phyloP scores from a whole-genome alignment of 345 rosid genomes.

The Theobroma cacao region DNA sequence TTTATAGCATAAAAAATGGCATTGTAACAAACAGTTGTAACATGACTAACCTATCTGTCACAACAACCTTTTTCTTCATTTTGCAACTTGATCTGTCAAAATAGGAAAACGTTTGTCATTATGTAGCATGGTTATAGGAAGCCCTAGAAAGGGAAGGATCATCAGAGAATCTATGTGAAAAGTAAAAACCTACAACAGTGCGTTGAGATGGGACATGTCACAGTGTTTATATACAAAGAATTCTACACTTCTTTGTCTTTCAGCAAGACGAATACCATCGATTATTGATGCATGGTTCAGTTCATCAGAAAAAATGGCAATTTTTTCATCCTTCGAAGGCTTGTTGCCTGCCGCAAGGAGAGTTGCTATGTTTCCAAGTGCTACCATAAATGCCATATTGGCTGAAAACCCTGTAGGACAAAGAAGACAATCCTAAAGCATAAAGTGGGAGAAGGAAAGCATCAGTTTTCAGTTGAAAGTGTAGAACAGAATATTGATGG shows the following conservation, averaged over 20 bases:
- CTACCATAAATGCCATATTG: conserved; percentile 92
- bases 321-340: conserved; percentile 49
- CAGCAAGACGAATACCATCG: conserved; percentile 92
- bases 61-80: conserved; percentile 80
- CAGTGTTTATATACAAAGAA: conserved; percentile 72
- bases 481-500: background rate
- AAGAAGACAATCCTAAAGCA: conserved; percentile 85
- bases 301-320: conserved; percentile 91
- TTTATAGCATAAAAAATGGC: background rate
- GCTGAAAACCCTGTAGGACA: conserved; percentile 98
- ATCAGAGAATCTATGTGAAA: conserved; percentile 9
- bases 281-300: conserved; percentile 96
- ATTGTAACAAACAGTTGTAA: background rate
- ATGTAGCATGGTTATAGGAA: conserved; percentile 17
- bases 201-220: conserved; percentile 74
- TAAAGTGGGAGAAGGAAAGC: conserved; percentile 25
- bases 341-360: conserved; percentile 48
- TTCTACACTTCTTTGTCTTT: conserved; percentile 59
- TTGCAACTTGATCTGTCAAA: conserved; percentile 67
- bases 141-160: background rate
- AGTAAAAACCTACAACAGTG: conserved; percentile 58
- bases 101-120: conserved; percentile 7
- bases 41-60: conserved; percentile 82
- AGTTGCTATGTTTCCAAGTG: conserved; percentile 75
- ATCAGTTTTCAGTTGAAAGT: conserved; percentile 25